Percentiles rank a stretch among this genome's conserved stretches.
These are phyloP conservation scores for Aspergillus aculeatinus DNA, from an alignment of 2,329 filamentous ascomycete species.

Conservation along the genomic window DNA sequence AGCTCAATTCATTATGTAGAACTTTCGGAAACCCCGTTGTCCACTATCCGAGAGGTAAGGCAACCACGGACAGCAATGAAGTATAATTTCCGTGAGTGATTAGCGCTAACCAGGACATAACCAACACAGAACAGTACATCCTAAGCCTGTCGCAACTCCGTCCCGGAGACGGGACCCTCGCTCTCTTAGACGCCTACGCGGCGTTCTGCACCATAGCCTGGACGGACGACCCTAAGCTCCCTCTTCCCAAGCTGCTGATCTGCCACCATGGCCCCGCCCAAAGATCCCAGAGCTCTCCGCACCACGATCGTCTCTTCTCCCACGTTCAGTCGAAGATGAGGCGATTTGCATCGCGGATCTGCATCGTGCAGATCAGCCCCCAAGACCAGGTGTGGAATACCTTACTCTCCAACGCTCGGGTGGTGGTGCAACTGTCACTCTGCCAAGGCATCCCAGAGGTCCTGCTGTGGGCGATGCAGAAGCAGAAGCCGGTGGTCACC, in stretches of 20 bases:
- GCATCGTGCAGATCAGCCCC: conserved; percentile 9
- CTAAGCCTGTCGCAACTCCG: conserved; percentile 10
- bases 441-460: conserved; percentile 10
- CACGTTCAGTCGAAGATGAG: background rate
- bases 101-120: too few species aligned
- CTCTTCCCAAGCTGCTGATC: conserved; percentile 67
- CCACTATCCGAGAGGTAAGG: conserved; percentile 8
- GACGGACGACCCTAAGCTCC: conserved; percentile 39
- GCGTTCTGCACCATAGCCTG: background rate
- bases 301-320: conserved; percentile 55
- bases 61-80: too few species aligned
- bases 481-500: conserved; percentile 1
- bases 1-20: conserved; percentile 10
- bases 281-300: conserved; percentile 68
- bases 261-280: conserved; percentile 74
- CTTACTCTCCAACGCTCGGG: conserved; percentile 7
- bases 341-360: background rate
- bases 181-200: conserved; percentile 7
- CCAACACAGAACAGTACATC: conserved; percentile 8
- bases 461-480: conserved; percentile 5
- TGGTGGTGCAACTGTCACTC: conserved; percentile 6
- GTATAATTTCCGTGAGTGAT: background rate
- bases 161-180: conserved; percentile 6
- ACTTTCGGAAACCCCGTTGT: conserved; percentile 1
- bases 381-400: conserved; percentile 14